Conservation (phyloP, 129 eudicot species). For the Tagetes patula region DNA sequence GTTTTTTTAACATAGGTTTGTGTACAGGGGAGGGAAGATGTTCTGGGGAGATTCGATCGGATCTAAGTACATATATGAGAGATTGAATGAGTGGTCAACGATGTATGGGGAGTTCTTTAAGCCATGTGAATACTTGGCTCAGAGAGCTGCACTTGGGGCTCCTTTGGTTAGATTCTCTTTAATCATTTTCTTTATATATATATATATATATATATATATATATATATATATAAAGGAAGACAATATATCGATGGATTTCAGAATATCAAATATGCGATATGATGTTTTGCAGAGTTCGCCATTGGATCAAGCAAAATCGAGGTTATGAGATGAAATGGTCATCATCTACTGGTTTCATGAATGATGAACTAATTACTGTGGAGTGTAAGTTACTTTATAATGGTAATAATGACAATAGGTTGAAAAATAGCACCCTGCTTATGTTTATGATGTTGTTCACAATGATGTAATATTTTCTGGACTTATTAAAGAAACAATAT, state of each 20-base stretch:
- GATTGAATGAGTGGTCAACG: conserved; percentile 70
- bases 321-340: conserved; percentile 40
- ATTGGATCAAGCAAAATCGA: conserved; percentile 49
- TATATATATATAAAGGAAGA: no score
- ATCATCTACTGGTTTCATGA: neutral
- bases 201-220: no score
- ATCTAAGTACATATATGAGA: conserved; percentile 67
- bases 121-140: conserved; percentile 73
- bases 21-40: conserved; percentile 85
- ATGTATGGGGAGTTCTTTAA: conserved; percentile 77
- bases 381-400: neutral
- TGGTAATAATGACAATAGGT: neutral
- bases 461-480: neutral
- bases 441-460: conserved; percentile 19
- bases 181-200: neutral
- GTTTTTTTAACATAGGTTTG: no score
- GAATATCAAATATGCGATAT: neutral
- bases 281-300: conserved; percentile 51
- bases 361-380: conserved; percentile 8
- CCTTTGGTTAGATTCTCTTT: conserved; percentile 58
- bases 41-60: conserved; percentile 92
- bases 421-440: neutral
- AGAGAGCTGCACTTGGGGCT: conserved; percentile 76
- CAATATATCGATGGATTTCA: neutral
- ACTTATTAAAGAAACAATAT: neutral